Conservation (phyloP, 1,284 basidiomycete species). For the Malassezia slooffiae region DNA sequence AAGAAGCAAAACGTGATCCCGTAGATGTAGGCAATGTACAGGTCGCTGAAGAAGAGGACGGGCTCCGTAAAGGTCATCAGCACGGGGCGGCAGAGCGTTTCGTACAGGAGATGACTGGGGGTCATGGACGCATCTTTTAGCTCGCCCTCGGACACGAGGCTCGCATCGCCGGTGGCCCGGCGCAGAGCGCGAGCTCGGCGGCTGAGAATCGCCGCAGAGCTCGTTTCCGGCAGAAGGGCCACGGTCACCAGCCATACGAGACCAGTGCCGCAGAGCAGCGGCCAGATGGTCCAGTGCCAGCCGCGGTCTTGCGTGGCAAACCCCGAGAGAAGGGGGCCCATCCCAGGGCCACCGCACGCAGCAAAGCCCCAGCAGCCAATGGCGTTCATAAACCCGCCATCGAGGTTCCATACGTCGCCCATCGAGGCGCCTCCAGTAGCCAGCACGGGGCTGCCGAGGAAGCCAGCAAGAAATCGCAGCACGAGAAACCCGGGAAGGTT, state of each 20-base stretch:
- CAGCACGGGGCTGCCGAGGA: conserved; percentile 44
- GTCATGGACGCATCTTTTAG: conserved; percentile 19
- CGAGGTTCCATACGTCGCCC: conserved; percentile 21
- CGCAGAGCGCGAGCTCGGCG: conserved; percentile 16
- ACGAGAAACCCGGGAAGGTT: conserved; percentile 15
- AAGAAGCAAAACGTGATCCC: conserved; percentile 20
- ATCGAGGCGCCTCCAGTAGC: conserved; percentile 41
- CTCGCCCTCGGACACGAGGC: conserved; percentile 13
- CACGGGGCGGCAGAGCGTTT: conserved; percentile 18
- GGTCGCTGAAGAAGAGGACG: conserved; percentile 14
- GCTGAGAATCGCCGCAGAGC: conserved; percentile 14
- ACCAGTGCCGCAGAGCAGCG: conserved; percentile 37
- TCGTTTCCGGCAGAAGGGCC: conserved; percentile 20
- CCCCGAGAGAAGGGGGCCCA: conserved; percentile 23
- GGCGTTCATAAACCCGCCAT: conserved; percentile 13
- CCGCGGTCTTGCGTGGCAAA: conserved; percentile 33
- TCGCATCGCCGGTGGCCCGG: conserved; percentile 5
- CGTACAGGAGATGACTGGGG: conserved; percentile 7
- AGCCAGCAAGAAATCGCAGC: conserved; percentile 46
- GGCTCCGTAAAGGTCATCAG: conserved; percentile 18
- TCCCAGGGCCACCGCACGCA: conserved; percentile 25
- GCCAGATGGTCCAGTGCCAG: conserved; percentile 45
- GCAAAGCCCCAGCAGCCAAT: conserved; percentile 14
- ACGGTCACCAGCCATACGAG: conserved; percentile 21
- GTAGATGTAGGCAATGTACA: conserved; percentile 18